Percentiles rank a stretch among this genome's conserved stretches.
These are phyloP conservation scores for Claviceps sp. DNA, from an alignment of 2,329 filamentous ascomycete species.

Conservation along the genomic window DNA sequence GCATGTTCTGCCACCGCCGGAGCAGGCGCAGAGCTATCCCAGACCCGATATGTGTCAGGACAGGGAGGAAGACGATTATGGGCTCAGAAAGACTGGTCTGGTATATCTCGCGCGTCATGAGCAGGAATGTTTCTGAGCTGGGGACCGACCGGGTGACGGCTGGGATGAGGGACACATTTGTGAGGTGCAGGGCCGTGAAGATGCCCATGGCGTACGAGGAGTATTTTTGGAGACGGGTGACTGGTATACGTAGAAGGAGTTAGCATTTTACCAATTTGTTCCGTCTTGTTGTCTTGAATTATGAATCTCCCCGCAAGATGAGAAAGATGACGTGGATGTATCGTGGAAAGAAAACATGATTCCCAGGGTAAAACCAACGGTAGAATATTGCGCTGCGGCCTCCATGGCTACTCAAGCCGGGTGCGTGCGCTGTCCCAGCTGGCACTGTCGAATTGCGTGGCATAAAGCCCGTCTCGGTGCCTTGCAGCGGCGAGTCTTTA, in stretches of 20 bases:
- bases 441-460: slow-evolving; percentile 27
- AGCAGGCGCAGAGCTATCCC: slow-evolving; percentile 67
- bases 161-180: slow-evolving; percentile 72
- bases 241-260: slow-evolving; percentile 3
- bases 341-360: too few species aligned
- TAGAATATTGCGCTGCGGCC: slow-evolving; percentile 65
- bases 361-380: slow-evolving; percentile 33
- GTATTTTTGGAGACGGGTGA: slow-evolving; percentile 63
- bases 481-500: slow-evolving; percentile 5
- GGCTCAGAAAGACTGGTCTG: slow-evolving; percentile 73
- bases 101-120: slow-evolving; percentile 85
- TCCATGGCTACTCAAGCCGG: slow-evolving; percentile 34
- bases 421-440: slow-evolving; percentile 22
- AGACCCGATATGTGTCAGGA: slow-evolving; percentile 62
- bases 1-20: slow-evolving; percentile 56
- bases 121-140: slow-evolving; percentile 69
- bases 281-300: too few species aligned
- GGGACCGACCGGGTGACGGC: slow-evolving; percentile 59
- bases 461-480: slow-evolving; percentile 17
- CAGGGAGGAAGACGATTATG: slow-evolving; percentile 61
- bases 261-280: background rate
- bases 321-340: too few species aligned
- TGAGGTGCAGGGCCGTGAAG: slow-evolving; percentile 64
- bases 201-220: slow-evolving; percentile 73
- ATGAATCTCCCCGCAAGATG: too few species aligned